Percentiles rank a stretch among this genome's conserved stretches.
phyloP scores from a whole-genome alignment of 306 rosid genomes.

The Sechiopsis laciniata region DNA sequence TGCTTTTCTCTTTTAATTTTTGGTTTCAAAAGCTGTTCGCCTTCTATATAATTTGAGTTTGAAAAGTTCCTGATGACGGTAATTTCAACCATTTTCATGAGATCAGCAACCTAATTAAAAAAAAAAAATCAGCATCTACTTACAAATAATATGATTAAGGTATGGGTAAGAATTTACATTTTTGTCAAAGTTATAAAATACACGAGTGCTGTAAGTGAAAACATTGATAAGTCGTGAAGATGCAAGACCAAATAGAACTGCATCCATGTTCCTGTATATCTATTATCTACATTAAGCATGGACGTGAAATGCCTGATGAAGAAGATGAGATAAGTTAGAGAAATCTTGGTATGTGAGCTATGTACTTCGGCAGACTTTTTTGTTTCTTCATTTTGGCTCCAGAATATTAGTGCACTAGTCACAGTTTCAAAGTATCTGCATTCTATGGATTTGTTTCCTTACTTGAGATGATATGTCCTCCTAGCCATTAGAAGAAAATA shows the following conservation, averaged over 20 bases:
- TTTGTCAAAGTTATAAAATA: neutral
- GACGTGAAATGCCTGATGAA: neutral
- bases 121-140: neutral
- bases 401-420: neutral
- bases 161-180: neutral
- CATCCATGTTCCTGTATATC: neutral
- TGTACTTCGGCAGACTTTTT: neutral
- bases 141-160: neutral
- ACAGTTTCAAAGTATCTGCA: neutral
- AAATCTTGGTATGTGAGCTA: neutral
- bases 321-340: neutral
- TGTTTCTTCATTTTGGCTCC: neutral
- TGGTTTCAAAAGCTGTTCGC: slow-evolving; percentile 47
- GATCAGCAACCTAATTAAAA: slow-evolving; percentile 32
- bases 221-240: neutral
- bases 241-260: slow-evolving; percentile 4
- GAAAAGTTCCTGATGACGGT: slow-evolving; percentile 49
- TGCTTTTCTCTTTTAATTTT: slow-evolving; percentile 50
- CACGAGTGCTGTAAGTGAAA: neutral
- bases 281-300: neutral
- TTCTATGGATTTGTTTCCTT: neutral
- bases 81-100: slow-evolving; percentile 41
- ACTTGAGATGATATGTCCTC: neutral
- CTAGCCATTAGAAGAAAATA: neutral
- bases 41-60: slow-evolving; percentile 53